Conservation (phyloP, 306 rosid species). For the Abrus pulchellus region DNA sequence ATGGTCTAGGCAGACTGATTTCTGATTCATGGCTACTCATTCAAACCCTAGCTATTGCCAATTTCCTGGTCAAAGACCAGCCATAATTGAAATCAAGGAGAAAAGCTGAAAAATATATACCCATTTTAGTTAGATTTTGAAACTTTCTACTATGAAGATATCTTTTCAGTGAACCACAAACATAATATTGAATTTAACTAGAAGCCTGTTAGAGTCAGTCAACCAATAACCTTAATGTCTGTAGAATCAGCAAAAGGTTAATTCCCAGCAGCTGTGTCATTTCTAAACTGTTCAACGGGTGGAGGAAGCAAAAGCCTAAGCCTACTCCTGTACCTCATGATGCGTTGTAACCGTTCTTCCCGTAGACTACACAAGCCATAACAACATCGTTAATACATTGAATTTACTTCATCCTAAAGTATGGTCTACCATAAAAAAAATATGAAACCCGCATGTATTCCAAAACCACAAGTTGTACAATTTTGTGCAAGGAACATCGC, state of each 20-base stretch:
- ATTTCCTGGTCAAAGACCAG: constrained; percentile 33
- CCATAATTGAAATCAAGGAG: constrained; percentile 25
- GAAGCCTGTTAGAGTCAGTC: constrained; percentile 19
- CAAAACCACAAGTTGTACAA: neutral
- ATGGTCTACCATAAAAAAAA: neutral
- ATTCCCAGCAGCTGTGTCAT: constrained; percentile 71
- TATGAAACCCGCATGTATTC: neutral
- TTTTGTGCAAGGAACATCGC: constrained; percentile 21
- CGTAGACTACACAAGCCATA: constrained; percentile 62
- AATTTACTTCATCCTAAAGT: constrained; percentile 17
- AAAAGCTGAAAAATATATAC: constrained; percentile 27
- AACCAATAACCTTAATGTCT: constrained; percentile 16
- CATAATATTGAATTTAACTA: constrained; percentile 4
- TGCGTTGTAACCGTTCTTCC: constrained; percentile 74
- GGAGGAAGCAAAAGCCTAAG: constrained; percentile 93
- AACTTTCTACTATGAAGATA: constrained; percentile 1
- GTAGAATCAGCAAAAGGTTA: constrained; percentile 47
- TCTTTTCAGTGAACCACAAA: constrained; percentile 25
- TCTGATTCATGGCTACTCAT: constrained; percentile 23
- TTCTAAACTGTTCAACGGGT: constrained; percentile 68
- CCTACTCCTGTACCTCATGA: constrained; percentile 81
- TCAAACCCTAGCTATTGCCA: constrained; percentile 34
- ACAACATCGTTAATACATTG: constrained; percentile 24
- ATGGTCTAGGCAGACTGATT: neutral
- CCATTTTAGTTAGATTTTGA: constrained; percentile 42